phyloP scores from a whole-genome alignment of 202 grass and related monocot genomes.

The Hordeum pubiflorum region DNA sequence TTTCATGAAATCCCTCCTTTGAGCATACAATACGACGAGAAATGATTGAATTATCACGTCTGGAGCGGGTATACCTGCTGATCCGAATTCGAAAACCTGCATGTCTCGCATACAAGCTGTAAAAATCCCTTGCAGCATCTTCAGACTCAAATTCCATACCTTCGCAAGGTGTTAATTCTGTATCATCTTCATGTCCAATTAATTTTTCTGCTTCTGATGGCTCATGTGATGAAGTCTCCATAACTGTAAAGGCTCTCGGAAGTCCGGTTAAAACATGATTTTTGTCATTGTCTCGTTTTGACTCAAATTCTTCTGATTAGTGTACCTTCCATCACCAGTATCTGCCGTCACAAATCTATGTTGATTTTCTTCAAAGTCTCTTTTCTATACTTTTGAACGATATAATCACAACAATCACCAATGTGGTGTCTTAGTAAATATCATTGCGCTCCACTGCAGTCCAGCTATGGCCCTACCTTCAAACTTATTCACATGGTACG shows the following conservation, averaged over 20 bases:
- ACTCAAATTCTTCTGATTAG: conserved; percentile 6
- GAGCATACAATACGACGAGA: conserved; percentile 87
- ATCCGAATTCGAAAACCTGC: conserved; percentile 72
- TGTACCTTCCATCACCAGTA: conserved; percentile 27
- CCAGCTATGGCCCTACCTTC: neutral
- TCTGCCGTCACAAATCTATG: neutral
- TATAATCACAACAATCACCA: conserved; percentile 5
- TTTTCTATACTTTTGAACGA: neutral
- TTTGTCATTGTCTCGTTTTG: conserved; percentile 19
- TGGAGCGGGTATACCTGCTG: conserved; percentile 65
- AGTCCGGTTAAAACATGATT: conserved; percentile 8
- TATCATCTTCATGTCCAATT: conserved; percentile 43
- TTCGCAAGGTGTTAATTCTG: conserved; percentile 59
- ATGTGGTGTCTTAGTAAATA: neutral
- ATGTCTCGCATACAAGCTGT: conserved; percentile 57
- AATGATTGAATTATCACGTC: conserved; percentile 82
- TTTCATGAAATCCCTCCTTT: conserved; percentile 74
- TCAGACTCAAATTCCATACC: conserved; percentile 87
- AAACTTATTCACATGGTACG: neutral
- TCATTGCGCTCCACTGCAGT: neutral
- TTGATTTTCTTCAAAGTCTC: neutral
- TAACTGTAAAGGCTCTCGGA: conserved; percentile 1
- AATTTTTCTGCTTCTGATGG: conserved; percentile 27
- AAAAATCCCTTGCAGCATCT: conserved; percentile 77
- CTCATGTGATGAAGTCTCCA: conserved; percentile 21